phyloP scores from a whole-genome alignment of 2,329 filamentous ascomycete genomes.

The Trichocomaceae sp. region DNA sequence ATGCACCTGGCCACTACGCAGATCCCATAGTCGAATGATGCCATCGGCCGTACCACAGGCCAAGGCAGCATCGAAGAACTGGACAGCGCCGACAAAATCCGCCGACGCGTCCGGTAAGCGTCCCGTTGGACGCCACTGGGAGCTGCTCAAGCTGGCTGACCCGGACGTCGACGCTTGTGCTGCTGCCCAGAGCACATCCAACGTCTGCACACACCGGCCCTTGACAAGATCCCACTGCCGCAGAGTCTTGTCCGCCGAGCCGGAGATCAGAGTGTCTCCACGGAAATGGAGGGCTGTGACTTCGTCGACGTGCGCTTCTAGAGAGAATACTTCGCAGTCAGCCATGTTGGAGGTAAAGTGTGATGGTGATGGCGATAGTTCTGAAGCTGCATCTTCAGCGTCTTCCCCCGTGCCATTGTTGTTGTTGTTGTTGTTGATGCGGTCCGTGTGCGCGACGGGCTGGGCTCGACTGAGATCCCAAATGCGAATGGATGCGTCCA shows the following conservation, averaged over 20 bases:
- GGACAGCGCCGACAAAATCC: conserved; percentile 88
- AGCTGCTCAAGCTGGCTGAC: conserved; percentile 43
- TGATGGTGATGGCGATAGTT: conserved; percentile 65
- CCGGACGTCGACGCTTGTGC: conserved; percentile 75
- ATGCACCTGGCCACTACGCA: conserved; percentile 94
- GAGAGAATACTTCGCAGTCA: conserved; percentile 80
- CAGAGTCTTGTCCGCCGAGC: conserved; percentile 93
- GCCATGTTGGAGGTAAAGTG: conserved; percentile 68
- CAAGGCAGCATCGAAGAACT: conserved; percentile 92
- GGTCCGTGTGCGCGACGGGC: conserved; percentile 61
- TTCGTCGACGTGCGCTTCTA: conserved; percentile 87
- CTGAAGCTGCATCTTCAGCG: conserved; percentile 52
- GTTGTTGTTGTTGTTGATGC: conserved; percentile 46
- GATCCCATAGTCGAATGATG: conserved; percentile 94
- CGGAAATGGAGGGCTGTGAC: conserved; percentile 90
- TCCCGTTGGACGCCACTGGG: conserved; percentile 63
- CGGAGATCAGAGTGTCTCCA: conserved; percentile 84
- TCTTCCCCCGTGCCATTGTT: conserved; percentile 39
- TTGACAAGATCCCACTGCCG: conserved; percentile 97
- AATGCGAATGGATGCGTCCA: conserved; percentile 87
- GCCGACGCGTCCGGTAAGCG: conserved; percentile 62
- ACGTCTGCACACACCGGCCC: conserved; percentile 92
- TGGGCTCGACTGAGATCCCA: conserved; percentile 91
- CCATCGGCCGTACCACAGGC: conserved; percentile 96
- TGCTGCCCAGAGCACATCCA: conserved; percentile 97